A percentile compares a stretch with the other conserved stretches of the same genome.
phyloP scores from a whole-genome alignment of 768 basidiomycete genomes.

The Podaxis sp. region DNA sequence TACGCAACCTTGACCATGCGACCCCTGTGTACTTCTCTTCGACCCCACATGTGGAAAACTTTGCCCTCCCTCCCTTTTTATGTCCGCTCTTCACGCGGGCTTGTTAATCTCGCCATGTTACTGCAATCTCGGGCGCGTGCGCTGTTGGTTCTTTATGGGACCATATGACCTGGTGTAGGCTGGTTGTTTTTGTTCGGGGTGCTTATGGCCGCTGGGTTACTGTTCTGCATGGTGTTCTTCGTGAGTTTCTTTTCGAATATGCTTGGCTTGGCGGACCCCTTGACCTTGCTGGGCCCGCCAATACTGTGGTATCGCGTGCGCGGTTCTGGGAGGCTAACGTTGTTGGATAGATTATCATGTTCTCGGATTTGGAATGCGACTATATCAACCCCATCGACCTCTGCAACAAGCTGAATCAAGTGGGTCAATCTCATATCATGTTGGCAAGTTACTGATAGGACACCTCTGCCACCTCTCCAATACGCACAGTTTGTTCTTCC shows the following conservation, averaged over 20 bases:
- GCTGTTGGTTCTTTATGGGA: neutral
- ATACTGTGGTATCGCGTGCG: too few species aligned
- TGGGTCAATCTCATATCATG: conserved; percentile 26
- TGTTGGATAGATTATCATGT: conserved; percentile 90
- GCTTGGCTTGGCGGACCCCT: neutral
- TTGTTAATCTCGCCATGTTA: neutral
- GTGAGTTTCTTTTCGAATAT: conserved; percentile 49
- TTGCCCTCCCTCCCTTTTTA: neutral
- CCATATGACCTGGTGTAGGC: conserved; percentile 44
- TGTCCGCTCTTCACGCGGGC: neutral
- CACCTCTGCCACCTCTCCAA: neutral
- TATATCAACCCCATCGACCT: conserved; percentile 99
- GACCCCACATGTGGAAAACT: conserved; percentile 5
- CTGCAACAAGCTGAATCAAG: conserved; percentile 98
- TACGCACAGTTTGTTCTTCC: conserved; percentile 85
- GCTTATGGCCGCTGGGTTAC: conserved; percentile 88
- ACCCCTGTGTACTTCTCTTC: neutral
- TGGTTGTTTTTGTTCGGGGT: conserved; percentile 98
- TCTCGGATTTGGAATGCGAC: conserved; percentile 98
- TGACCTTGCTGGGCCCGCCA: neutral
- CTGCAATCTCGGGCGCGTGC: neutral
- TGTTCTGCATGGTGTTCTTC: conserved; percentile 99
- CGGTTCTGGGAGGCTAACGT: conserved; percentile 11
- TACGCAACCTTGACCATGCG: neutral
- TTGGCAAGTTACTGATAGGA: neutral